Percentiles rank a stretch among this genome's conserved stretches.
Evolutionary conservation across 2,329 filamentous ascomycete genomes (phyloP).

Genomic region (Atkinsonella hypoxylon): DNA sequence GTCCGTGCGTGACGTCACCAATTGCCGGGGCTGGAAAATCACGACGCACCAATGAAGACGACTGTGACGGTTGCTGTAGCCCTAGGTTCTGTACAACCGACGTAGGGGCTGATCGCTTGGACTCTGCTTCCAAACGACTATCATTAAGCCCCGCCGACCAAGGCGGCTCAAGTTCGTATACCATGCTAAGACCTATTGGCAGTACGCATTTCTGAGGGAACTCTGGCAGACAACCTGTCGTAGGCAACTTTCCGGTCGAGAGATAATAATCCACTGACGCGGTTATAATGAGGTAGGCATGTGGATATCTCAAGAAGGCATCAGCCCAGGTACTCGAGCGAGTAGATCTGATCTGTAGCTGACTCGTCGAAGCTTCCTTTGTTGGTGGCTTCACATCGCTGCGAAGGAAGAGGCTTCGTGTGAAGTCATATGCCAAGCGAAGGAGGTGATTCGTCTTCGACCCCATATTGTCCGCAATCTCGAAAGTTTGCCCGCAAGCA

Average conservation of each 20-base stretch:
- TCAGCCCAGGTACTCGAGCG: neutral
- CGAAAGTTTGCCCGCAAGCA: neutral
- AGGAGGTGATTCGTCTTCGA: neutral
- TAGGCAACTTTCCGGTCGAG: neutral
- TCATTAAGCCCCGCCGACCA: neutral
- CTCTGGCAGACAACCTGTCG: neutral
- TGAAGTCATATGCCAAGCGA: slow-evolving; percentile 1
- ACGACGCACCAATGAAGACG: neutral
- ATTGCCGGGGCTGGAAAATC: neutral
- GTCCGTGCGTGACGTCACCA: neutral
- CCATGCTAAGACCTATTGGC: neutral
- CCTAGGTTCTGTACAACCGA: neutral
- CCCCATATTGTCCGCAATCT: neutral
- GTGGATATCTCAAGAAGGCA: neutral
- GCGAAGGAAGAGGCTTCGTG: neutral
- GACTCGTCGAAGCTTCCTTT: neutral
- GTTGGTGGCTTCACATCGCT: neutral
- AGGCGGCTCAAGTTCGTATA: neutral
- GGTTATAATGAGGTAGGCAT: slow-evolving; percentile 1
- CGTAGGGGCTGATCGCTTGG: neutral
- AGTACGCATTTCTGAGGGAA: neutral
- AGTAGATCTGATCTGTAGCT: neutral
- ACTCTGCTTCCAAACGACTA: neutral
- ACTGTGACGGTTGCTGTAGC: neutral
- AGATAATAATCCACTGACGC: slow-evolving; percentile 1